Evolutionary conservation across 1,284 basidiomycete species (phyloP), one percentile per base, ranked within the genome.

Genomic region (Apiotrichum domesticum): DNA sequence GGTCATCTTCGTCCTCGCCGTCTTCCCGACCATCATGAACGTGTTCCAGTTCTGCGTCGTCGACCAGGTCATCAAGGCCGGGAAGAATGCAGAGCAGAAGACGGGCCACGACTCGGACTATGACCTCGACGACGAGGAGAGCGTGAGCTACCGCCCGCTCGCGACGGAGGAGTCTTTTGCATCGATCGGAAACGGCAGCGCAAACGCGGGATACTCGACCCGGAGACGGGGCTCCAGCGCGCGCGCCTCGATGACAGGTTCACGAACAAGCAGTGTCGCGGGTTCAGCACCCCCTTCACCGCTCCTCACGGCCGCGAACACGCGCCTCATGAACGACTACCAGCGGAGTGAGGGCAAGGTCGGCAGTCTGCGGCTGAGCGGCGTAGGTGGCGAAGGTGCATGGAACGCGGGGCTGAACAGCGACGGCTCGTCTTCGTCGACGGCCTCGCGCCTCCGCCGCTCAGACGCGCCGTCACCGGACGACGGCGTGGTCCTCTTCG

Each of bases 11-110:
- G 86, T 86, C 39, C 95, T 97, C 89, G 90, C 91, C 55, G 72
- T 97, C 49, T 94, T 96, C 77, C 94, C 94, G 1, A 86, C 94
- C 59, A 80, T 87, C 57, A 96, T 96, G 92, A 97, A 93, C 73
- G 79, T 93, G 49, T 64, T 92, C 15, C 91, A 95, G 72, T 77
- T 78, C 65, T 74, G 74, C 41, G 58, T 78, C 32, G 73, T 79
- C 39, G 77, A 79, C 57, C 72, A 73, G 48, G 55, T 77, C 48
- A 74, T 77, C 67, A 78, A 77, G 58, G 68, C 63, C 34, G 65
- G 68, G 42, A 62, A 62, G 51, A 46, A 45, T 39, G 42, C 48
- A 35, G 60, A 62, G 33, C 14, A 10, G 6, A 54, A 55, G 47
- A 15, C 29, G 3, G 43, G 50, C 14, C 37, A 52, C 43, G 46